phyloP scores from a whole-genome alignment of 768 basidiomycete species.

The Nevesoporus exiguus region DNA sequence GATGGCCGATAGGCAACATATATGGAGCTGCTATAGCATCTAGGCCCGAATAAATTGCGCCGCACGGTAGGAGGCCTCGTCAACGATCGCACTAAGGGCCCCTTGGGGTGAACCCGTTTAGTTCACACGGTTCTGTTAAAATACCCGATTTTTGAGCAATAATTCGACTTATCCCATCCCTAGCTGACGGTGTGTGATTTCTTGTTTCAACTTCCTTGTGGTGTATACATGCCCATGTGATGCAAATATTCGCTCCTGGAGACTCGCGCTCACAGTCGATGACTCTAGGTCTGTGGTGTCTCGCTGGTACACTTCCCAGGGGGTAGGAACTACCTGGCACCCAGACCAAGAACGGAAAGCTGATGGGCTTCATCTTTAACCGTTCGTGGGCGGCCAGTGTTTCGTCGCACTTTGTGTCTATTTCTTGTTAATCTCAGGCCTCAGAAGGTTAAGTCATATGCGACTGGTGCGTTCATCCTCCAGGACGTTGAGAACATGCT shows the following conservation, averaged over 20 bases:
- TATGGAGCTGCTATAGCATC: not conserved
- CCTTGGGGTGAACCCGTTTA: slow-evolving; percentile 16
- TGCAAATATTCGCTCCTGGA: slow-evolving; percentile 38
- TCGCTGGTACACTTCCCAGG: slow-evolving; percentile 41
- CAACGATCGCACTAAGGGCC: not conserved
- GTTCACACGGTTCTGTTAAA: slow-evolving; percentile 10
- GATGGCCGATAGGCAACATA: not conserved
- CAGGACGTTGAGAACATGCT: not conserved
- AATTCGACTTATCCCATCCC: not conserved
- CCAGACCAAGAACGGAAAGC: slow-evolving; percentile 60
- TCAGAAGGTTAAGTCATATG: not conserved
- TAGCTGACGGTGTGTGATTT: not conserved
- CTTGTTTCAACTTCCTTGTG: not conserved
- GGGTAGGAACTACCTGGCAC: slow-evolving; percentile 42
- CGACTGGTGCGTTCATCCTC: not conserved
- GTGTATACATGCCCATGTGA: slow-evolving; percentile 33
- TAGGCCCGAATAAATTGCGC: not conserved
- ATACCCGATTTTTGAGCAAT: slow-evolving; percentile 6
- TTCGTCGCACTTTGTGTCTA: not conserved
- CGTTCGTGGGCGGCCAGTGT: not conserved
- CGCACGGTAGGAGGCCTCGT: not conserved
- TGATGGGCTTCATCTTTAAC: slow-evolving; percentile 35
- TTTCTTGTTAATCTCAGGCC: not conserved
- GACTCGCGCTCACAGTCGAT: slow-evolving; percentile 35
- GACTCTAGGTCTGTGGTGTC: slow-evolving; percentile 36